These are phyloP conservation scores for Solanum hybrid DNA, from an alignment of 305 asterid species.

Conservation along the genomic window DNA sequence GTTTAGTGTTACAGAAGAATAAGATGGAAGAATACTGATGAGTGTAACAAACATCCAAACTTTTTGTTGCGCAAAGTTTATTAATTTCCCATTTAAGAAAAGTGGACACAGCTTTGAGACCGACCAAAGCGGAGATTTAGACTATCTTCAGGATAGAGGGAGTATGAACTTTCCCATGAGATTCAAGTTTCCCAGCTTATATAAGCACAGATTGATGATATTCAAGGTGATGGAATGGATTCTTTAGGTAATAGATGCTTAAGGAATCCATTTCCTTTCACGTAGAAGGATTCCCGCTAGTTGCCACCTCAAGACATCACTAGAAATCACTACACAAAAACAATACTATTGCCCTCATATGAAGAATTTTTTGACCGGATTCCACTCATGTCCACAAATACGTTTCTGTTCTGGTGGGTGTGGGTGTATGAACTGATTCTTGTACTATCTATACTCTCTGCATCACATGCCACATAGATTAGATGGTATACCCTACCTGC, in stretches of 20 bases:
- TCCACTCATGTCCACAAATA: neutral
- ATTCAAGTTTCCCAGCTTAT: neutral
- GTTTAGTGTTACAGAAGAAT: neutral
- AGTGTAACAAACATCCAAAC: neutral
- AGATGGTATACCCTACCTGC: neutral
- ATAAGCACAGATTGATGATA: neutral
- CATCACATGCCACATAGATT: neutral
- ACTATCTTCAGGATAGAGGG: neutral
- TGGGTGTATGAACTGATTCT: neutral
- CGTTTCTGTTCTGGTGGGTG: neutral
- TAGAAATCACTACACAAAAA: neutral
- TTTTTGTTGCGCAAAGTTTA: neutral
- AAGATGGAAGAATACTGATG: neutral
- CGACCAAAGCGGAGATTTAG: neutral
- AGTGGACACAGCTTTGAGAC: neutral
- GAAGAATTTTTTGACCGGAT: neutral
- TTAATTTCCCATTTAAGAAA: neutral
- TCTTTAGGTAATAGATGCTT: neutral
- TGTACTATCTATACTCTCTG: neutral
- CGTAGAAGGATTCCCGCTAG: neutral
- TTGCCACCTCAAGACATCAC: neutral
- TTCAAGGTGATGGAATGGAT: neutral
- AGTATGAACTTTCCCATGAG: neutral
- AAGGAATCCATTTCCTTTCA: neutral
- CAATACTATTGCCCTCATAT: neutral